A percentile compares a stretch with the other conserved stretches of the same genome.
These are phyloP conservation scores for Harringtonia aguacate DNA, from an alignment of 2,329 filamentous ascomycete genomes.

Conservation along the genomic window DNA sequence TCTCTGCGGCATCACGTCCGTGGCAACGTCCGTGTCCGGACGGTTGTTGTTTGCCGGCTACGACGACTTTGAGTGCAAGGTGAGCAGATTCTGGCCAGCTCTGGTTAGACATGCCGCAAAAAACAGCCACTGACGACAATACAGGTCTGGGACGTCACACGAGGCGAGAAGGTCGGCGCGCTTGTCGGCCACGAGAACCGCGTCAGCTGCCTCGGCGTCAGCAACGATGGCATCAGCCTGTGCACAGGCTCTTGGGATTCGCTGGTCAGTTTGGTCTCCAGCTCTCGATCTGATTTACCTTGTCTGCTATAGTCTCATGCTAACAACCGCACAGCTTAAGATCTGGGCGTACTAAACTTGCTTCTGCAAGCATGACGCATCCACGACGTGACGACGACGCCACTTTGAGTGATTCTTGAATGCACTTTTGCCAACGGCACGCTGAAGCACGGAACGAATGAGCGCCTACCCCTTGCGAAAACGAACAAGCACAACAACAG, in stretches of 20 bases:
- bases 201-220: conserved; percentile 96
- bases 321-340: conserved; percentile 54
- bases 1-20: conserved; percentile 94
- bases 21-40: conserved; percentile 94
- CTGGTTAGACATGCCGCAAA: too few relatives aligned
- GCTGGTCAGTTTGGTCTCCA: conserved; percentile 59
- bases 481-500: not conserved
- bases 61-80: conserved; percentile 99
- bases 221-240: conserved; percentile 97
- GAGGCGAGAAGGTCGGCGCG: conserved; percentile 93
- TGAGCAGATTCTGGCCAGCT: conserved; percentile 30
- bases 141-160: conserved; percentile 94
- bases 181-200: conserved; percentile 97
- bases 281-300: not conserved
- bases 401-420: conserved; percentile 2
- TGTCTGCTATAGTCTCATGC: not conserved
- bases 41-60: conserved; percentile 93
- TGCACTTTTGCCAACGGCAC: not conserved
- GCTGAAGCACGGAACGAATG: not conserved
- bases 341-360: conserved; percentile 68
- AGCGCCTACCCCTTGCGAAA: too few relatives aligned
- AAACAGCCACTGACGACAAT: not conserved
- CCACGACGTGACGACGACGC: conserved; percentile 8
- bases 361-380: not conserved
- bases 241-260: conserved; percentile 99